Evolutionary conservation across 306 rosid genomes (phyloP), one percentile per base, ranked within the genome.

Genomic region (Quercus glauca): DNA sequence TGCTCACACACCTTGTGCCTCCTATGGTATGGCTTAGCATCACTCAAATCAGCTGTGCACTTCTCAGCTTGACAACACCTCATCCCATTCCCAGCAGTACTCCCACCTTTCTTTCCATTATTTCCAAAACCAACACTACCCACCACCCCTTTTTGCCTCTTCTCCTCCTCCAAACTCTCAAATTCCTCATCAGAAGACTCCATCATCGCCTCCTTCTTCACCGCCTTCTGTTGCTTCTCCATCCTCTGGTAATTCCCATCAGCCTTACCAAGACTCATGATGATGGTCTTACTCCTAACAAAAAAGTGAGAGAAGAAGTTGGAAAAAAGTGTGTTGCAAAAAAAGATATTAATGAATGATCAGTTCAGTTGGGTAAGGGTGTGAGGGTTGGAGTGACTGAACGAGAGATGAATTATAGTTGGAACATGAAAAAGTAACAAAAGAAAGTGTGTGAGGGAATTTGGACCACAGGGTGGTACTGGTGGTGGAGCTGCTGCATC

Each of bases 1-100:
- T 55, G 68, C 76, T 91, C 91, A 74, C 97, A 91, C 26, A 92
- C 94, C 86, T 71, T 92, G 71, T 88, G 94, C 80, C 88, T 87
- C 87, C 80, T 73, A 31, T 92, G 92, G 61, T 90, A 92, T 79
- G 72, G 87, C 87, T 87, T 92, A 1, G 88, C 97, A 19, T 81
- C 92, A 29, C 71, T 83, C 75, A 92, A 86, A 83, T 90, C 89
- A 5, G 90, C 86, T 28, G 75, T 28, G 71, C 97, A 92, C 73
- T 85, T 90, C 86, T 92, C 97, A 41, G 84, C 94, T 51, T 90
- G 97, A 76, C 97, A 92, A 74, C 88, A 79, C 80, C 87, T 60
- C 85, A 80, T 68, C 58, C 73, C 73, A 3, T 76, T 73, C 10
- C 86, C 73, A 0, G 77, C 59, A 6, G 78, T 74, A 19, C 82